phyloP scores from a whole-genome alignment of 305 asterid species.

The Fraxinus velutina region DNA sequence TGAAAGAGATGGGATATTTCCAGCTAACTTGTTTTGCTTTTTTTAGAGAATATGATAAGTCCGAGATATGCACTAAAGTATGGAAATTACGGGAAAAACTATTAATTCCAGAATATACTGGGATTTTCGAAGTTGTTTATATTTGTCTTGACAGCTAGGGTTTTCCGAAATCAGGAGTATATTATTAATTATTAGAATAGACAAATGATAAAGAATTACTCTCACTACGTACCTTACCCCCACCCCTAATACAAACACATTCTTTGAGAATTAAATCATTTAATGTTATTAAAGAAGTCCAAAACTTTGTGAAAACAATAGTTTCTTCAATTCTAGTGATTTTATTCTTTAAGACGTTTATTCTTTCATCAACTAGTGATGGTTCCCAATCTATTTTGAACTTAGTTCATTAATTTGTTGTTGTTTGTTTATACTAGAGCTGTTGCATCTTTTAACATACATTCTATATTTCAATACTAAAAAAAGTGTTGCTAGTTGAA shows the following conservation, averaged over 20 bases:
- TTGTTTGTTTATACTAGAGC: not conserved
- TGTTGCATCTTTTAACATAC: too few species aligned
- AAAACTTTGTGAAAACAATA: not conserved
- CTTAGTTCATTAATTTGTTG: not conserved
- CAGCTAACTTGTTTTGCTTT: slow-evolving; percentile 37
- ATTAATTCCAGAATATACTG: slow-evolving; percentile 35
- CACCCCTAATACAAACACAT: not conserved
- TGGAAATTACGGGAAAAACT: slow-evolving; percentile 31
- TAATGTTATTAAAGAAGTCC: not conserved
- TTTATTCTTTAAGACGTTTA: not conserved
- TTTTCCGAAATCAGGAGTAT: slow-evolving; percentile 18
- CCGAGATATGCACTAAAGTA: slow-evolving; percentile 42
- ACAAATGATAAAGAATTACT: not conserved
- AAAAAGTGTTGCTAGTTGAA: not conserved
- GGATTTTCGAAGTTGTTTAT: slow-evolving; percentile 29
- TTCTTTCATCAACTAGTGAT: not conserved
- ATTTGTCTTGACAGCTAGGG: slow-evolving; percentile 34
- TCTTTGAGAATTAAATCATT: not conserved
- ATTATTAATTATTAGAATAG: not conserved
- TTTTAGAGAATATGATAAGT: slow-evolving; percentile 40
- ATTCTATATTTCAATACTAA: not conserved
- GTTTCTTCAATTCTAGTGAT: not conserved
- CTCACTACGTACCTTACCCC: not conserved
- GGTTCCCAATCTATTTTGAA: not conserved
- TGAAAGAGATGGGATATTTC: slow-evolving; percentile 41